Evolutionary conservation across 2,329 filamentous ascomycete species (phyloP), one percentile per base, ranked within the genome.

Genomic region (Alternaria panax): DNA sequence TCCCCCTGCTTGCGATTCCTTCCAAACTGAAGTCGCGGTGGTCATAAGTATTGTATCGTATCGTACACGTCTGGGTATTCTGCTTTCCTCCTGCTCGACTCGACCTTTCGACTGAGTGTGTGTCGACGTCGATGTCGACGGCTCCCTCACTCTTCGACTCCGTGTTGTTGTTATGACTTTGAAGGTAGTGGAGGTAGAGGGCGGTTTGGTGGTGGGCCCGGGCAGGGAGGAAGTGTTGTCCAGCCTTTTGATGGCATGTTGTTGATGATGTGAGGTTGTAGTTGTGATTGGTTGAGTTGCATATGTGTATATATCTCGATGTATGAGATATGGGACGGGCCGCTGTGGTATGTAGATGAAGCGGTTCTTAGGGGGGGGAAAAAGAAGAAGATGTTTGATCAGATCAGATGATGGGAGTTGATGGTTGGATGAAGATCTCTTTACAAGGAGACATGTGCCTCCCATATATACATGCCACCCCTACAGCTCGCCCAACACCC

Each of bases 171-270:
- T 48, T 25, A 48, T 48, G 45, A 40, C 18, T 40, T 40, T 40
- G 36, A 48, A 18, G 45, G 45, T 36, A 48, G 30, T 34, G 45
- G 45, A 14, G 45, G 45, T 5, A 48, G 30, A 9, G 45, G 45
- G 22, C 45, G 45, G 30, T 48, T 48, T 48, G 45, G 45, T 48
- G 45, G 45, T 48, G 45, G 45, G 45, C 45, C 45, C 20, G 45
- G 45, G 45, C 45, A 48, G 28, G 45, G 45, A 24, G 45, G 45
- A 22, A 48, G 45, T 4, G 45, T 48, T 34, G 30, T 36, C 45
- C 30, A 48, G 45, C 32, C 30, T 48, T 48, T 48, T 48, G 45
- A 48, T 34, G 45, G 45, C 45, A 48, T 48, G 20, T 36, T 48
- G 45, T 48, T 18, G 32, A 34, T 20, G 14, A 34, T 20, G 14